A percentile compares a stretch with the other conserved stretches of the same genome.
These are phyloP conservation scores for Hygrocybe punicea DNA, from an alignment of 768 basidiomycete species.

Conservation along the genomic window DNA sequence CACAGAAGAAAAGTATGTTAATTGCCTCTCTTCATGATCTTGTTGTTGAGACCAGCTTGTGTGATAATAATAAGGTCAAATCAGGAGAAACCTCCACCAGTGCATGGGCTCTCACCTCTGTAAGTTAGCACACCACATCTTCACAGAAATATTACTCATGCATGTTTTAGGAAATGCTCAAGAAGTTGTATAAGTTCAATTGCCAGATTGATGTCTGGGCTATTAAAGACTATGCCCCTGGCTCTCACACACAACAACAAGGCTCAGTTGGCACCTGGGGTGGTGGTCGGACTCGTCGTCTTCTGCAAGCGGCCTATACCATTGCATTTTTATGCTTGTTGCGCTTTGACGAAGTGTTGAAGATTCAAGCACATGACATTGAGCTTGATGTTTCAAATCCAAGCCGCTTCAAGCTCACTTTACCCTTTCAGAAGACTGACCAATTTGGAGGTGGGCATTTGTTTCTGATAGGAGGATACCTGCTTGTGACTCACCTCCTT, in stretches of 20 bases:
- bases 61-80: background rate
- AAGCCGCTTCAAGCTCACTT: slow-evolving; percentile 15
- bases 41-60: no score
- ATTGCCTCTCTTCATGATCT: no score
- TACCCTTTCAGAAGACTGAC: slow-evolving; percentile 3
- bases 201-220: no score
- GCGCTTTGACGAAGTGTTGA: slow-evolving; percentile 34
- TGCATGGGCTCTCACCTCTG: background rate
- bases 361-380: slow-evolving; percentile 32
- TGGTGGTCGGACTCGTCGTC: slow-evolving; percentile 23
- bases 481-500: no score
- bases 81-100: background rate
- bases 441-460: no score
- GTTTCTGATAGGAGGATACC: no score
- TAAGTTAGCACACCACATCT: no score
- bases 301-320: slow-evolving; percentile 32
- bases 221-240: no score
- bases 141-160: no score
- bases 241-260: background rate
- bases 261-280: slow-evolving; percentile 26
- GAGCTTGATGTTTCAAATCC: background rate
- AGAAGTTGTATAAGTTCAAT: no score
- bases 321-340: slow-evolving; percentile 36
- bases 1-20: slow-evolving; percentile 21
- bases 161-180: no score